A percentile compares a stretch with the other conserved stretches of the same genome.
These are phyloP conservation scores for Tripidium arundinaceum DNA, from an alignment of 202 grass and related monocot genomes.

Conservation along the genomic window DNA sequence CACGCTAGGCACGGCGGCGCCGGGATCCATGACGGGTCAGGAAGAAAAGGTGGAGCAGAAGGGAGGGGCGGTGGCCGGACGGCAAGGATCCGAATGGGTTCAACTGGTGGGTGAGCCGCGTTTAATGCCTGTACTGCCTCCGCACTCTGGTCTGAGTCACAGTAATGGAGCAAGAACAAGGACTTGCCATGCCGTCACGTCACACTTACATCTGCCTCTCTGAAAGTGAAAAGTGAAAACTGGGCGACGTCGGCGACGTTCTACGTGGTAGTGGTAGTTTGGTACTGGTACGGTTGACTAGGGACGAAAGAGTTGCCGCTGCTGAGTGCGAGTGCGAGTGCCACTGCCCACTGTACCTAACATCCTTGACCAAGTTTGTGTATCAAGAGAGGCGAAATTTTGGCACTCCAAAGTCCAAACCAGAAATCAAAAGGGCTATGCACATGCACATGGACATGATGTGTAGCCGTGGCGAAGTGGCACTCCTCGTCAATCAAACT, in stretches of 20 bases:
- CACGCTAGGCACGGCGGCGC: neutral
- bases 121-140: slow-evolving; percentile 27
- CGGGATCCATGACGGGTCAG: neutral
- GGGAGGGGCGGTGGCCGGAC: neutral
- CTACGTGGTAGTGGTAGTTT: no score
- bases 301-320: neutral
- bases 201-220: neutral
- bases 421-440: no score
- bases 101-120: slow-evolving; percentile 28
- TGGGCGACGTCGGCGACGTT: no score
- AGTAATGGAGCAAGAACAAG: neutral
- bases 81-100: neutral
- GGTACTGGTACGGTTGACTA: neutral
- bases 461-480: no score
- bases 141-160: neutral
- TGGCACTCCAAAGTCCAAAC: no score
- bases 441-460: no score
- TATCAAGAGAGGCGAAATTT: no score
- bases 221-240: no score
- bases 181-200: neutral
- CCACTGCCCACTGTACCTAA: slow-evolving; percentile 18
- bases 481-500: no score
- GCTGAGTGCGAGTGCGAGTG: neutral
- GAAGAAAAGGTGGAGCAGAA: slow-evolving; percentile 4
- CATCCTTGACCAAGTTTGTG: neutral